These are phyloP conservation scores for Arxiozyma bovina DNA, from an alignment of 1,139 yeast genomes.

Conservation along the genomic window DNA sequence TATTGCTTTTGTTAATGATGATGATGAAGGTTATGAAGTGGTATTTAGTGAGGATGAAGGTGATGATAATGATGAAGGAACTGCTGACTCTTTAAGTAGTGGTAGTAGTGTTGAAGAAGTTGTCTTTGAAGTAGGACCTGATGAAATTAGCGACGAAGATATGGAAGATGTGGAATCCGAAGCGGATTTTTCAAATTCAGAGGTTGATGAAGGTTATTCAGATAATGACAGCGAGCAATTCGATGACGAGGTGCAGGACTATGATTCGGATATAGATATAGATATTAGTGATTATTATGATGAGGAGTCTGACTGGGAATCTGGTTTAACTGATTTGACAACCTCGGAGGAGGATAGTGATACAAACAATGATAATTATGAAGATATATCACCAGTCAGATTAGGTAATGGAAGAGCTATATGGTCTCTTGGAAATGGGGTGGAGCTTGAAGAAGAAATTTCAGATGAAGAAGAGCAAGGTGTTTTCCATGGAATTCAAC, in stretches of 20 bases:
- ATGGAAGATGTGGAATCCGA: constrained; percentile 15
- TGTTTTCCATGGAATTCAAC: constrained; percentile 29
- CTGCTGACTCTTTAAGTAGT: background rate
- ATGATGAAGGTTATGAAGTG: constrained; percentile 35
- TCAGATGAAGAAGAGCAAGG: constrained; percentile 29
- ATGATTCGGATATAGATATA: constrained; percentile 25
- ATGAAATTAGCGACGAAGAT: constrained; percentile 16
- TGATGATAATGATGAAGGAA: constrained; percentile 22
- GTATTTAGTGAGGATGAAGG: constrained; percentile 35
- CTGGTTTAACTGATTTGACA: constrained; percentile 29
- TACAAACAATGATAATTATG: constrained; percentile 15
- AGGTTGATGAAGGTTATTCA: constrained; percentile 18
- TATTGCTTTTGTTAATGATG: constrained; percentile 34
- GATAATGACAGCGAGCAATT: constrained; percentile 25
- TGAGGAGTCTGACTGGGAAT: constrained; percentile 32
- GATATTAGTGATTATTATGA: constrained; percentile 33
- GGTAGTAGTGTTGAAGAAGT: constrained; percentile 1
- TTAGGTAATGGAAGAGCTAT: constrained; percentile 7
- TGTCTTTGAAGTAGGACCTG: constrained; percentile 6
- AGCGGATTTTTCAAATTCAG: constrained; percentile 16
- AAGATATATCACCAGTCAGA: constrained; percentile 5
- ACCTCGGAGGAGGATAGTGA: constrained; percentile 25
- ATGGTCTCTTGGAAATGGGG: constrained; percentile 28
- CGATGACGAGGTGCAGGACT: constrained; percentile 33
- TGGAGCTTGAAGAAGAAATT: constrained; percentile 26